Base-by-base conservation (phyloP, 495 filamentous ascomycete genomes). In the Penicillium arizonense region DNA sequence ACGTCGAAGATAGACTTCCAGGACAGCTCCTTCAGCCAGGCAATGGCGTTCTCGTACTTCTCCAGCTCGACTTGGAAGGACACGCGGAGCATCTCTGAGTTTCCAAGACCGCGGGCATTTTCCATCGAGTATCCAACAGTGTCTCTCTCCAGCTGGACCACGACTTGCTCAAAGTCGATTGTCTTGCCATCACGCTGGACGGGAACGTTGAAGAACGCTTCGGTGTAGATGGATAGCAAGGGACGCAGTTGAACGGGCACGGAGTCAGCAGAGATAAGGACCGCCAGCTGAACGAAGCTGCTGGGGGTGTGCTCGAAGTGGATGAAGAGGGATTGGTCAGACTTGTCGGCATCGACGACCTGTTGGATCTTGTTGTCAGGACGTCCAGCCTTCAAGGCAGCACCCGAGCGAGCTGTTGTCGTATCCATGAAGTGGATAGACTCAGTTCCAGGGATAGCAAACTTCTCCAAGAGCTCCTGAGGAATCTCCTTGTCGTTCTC, bases 361-460 rank as follows among this genome's bases (percentile, higher is more conserved):
- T 84, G 79, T 65, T 98, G 94, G n/a, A 87, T 77, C 1, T 77
- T 61, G 61, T 90, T 93, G 18, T 85, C 72, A 1, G 82, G 74
- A 26, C 61, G 75, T 8, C 90, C 90, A 52, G 90, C 71, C 51
- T 82, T 77, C 50, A 83, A 74, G 11, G 95, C 95, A 58, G 85
- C 70, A 35, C 95, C 94, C 24, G 91, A 90, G 47, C 91, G 79
- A 30, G 91, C 94, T 2, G 91, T 96, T 7, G 78, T 83, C 0
- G 94, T 94, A 41, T 91, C 81, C 60, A 96, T 92, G 68, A 97
- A 96, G 68, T 97, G 90, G 38, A 96, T 94, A 0, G 91, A 92
- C 6, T 91, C 86, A 0, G 89, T 85, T 10, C 83, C 79, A 16
- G 94, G 95, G 33, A 99, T 87, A 38, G 79, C 64, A 73, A 95